Conservation (phyloP, 495 filamentous ascomycete genomes). For the Penicillium samsonianum region DNA sequence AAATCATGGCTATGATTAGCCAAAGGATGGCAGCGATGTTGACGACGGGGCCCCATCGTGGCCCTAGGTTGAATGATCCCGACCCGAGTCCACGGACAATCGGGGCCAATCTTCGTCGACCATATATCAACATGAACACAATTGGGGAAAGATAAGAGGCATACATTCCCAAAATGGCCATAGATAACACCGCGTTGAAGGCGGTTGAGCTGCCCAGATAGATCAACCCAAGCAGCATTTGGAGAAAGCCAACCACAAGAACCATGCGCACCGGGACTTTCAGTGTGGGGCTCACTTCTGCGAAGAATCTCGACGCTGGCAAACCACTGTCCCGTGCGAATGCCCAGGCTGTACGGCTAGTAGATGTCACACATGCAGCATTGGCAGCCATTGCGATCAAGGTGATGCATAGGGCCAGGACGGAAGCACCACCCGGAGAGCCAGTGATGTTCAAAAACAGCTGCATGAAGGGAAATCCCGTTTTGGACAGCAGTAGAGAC, state of each 20-base stretch:
- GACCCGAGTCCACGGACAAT: constrained; percentile 12
- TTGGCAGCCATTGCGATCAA: constrained; percentile 25
- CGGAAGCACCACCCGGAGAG: constrained; percentile 38
- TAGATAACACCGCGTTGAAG: constrained; percentile 46
- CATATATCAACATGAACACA: constrained; percentile 26
- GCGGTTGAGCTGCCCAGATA: constrained; percentile 45
- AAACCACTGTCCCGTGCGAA: constrained; percentile 26
- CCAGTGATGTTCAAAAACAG: constrained; percentile 41
- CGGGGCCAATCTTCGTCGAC: constrained; percentile 9
- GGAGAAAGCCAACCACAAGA: constrained; percentile 21
- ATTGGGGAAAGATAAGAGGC: constrained; percentile 38
- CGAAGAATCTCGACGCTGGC: constrained; percentile 20
- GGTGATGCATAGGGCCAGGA: constrained; percentile 23
- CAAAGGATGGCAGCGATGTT: constrained; percentile 23
- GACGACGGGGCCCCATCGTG: constrained; percentile 19
- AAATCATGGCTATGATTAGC: constrained; percentile 26
- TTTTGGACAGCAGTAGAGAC: constrained; percentile 28
- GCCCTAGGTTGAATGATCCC: constrained; percentile 19
- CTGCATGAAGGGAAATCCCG: constrained; percentile 50
- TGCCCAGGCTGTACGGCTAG: constrained; percentile 29
- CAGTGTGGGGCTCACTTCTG: constrained; percentile 16
- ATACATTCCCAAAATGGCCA: constrained; percentile 42
- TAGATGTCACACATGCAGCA: constrained; percentile 25
- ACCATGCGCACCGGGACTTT: constrained; percentile 29
- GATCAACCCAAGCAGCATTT: constrained; percentile 41